Evolutionary conservation across 352 stramenopile genomes (phyloP).

Genomic region (Hyaloperonospora brassicae): DNA sequence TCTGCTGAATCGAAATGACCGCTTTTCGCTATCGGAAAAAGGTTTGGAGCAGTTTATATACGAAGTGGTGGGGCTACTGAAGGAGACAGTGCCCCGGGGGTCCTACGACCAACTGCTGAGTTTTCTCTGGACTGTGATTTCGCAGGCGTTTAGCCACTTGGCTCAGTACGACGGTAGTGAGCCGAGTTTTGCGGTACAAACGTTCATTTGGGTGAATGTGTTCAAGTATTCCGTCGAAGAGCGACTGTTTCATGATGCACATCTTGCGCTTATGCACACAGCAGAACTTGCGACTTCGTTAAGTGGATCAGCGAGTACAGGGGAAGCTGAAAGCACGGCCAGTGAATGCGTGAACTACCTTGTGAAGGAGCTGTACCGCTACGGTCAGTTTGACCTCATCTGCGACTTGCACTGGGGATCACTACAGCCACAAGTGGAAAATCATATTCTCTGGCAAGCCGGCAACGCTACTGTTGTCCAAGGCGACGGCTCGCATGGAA

Average conservation of each 20-base stretch:
- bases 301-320: background rate
- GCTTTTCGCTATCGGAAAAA: too few relatives aligned
- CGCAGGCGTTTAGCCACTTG: conserved; percentile 38
- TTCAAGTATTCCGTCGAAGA: conserved; percentile 77
- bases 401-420: conserved; percentile 30
- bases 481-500: too few relatives aligned
- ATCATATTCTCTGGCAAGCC: conserved; percentile 64
- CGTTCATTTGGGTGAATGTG: conserved; percentile 77
- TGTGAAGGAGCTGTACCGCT: conserved; percentile 64
- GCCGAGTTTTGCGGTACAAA: conserved; percentile 31
- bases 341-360: conserved; percentile 64
- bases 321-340: conserved; percentile 25
- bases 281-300: conserved; percentile 34
- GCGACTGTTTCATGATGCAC: conserved; percentile 46
- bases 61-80: conserved; percentile 51
- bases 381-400: conserved; percentile 58
- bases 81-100: conserved; percentile 46
- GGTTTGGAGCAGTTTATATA: conserved; percentile 52
- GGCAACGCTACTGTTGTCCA: conserved; percentile 28
- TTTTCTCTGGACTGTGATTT: conserved; percentile 62
- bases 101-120: conserved; percentile 48
- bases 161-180: conserved; percentile 20
- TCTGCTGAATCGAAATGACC: conserved; percentile 21
- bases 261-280: conserved; percentile 68
- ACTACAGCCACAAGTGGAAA: conserved; percentile 54